phyloP scores from a whole-genome alignment of 495 filamentous ascomycete species.

The Hyaloscypha hepaticicola region DNA sequence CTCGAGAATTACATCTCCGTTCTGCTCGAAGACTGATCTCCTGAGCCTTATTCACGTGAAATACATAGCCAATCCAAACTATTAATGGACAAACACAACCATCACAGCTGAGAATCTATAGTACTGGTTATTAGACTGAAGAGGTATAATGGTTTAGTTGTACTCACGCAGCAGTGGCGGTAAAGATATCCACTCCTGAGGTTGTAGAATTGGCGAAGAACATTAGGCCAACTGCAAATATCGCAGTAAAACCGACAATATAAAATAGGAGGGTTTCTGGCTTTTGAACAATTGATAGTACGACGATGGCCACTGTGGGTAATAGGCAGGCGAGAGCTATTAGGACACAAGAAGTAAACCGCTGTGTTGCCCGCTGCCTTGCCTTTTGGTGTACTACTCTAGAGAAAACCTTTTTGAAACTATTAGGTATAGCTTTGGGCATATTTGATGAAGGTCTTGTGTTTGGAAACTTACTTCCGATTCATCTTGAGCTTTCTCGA shows the following conservation, averaged over 20 bases:
- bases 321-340: slow-evolving; percentile 27
- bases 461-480: too few species aligned
- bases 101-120: background rate
- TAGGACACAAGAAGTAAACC: slow-evolving; percentile 8
- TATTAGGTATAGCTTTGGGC: too few species aligned
- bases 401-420: too few species aligned
- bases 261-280: slow-evolving; percentile 7
- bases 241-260: slow-evolving; percentile 22
- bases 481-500: too few species aligned
- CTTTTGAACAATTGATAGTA: slow-evolving; percentile 13
- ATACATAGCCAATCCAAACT: too few species aligned
- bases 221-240: slow-evolving; percentile 27
- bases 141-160: background rate
- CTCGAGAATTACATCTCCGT: too few species aligned
- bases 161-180: slow-evolving; percentile 25
- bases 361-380: slow-evolving; percentile 6
- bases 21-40: too few species aligned
- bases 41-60: too few species aligned
- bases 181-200: slow-evolving; percentile 26
- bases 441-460: too few species aligned
- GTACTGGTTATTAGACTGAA: too few species aligned
- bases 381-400: background rate
- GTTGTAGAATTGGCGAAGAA: slow-evolving; percentile 15
- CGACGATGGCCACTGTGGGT: slow-evolving; percentile 24
- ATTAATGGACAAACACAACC: slow-evolving; percentile 5